Percentiles rank a stretch among this genome's conserved stretches.
phyloP scores from a whole-genome alignment of 345 rosid species.

The Sonneratia caseolaris region DNA sequence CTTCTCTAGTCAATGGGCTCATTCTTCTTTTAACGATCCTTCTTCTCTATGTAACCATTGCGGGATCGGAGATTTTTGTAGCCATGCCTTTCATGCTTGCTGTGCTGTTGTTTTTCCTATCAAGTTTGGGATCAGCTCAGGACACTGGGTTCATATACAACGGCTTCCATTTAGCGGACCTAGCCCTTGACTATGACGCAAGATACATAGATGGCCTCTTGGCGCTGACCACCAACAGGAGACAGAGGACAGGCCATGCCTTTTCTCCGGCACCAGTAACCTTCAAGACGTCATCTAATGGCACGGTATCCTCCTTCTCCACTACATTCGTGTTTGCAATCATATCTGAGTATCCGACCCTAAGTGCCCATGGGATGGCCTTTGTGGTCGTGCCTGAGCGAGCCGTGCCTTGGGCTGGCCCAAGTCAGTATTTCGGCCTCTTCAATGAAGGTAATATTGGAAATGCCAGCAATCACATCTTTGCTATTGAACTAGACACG shows the following conservation, averaged over 20 bases:
- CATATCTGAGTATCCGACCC: slow-evolving; percentile 12
- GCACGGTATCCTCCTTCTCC: slow-evolving; percentile 2
- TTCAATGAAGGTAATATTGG: slow-evolving; percentile 33
- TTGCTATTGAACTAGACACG: slow-evolving; percentile 46
- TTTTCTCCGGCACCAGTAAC: slow-evolving; percentile 24
- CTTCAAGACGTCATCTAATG: slow-evolving; percentile 32
- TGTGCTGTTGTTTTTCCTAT: not conserved
- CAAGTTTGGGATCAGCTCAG: not conserved
- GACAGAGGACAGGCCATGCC: slow-evolving; percentile 29
- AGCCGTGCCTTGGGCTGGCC: slow-evolving; percentile 22
- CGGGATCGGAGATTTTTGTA: not conserved
- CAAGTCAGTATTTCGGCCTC: slow-evolving; percentile 32
- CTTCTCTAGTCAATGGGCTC: not conserved
- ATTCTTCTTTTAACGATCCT: not conserved
- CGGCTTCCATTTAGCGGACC: slow-evolving; percentile 15
- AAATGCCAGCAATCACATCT: slow-evolving; percentile 27
- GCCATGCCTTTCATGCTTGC: not conserved
- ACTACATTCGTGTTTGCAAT: slow-evolving; percentile 51
- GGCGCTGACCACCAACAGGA: slow-evolving; percentile 36
- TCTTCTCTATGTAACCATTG: not conserved
- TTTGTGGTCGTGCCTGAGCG: slow-evolving; percentile 43
- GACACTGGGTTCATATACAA: slow-evolving; percentile 1
- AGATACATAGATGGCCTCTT: slow-evolving; percentile 28
- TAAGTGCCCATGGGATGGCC: slow-evolving; percentile 43
- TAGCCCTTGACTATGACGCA: slow-evolving; percentile 32